Conservation (phyloP, 768 basidiomycete genomes). For the Pleurotus giganteus region DNA sequence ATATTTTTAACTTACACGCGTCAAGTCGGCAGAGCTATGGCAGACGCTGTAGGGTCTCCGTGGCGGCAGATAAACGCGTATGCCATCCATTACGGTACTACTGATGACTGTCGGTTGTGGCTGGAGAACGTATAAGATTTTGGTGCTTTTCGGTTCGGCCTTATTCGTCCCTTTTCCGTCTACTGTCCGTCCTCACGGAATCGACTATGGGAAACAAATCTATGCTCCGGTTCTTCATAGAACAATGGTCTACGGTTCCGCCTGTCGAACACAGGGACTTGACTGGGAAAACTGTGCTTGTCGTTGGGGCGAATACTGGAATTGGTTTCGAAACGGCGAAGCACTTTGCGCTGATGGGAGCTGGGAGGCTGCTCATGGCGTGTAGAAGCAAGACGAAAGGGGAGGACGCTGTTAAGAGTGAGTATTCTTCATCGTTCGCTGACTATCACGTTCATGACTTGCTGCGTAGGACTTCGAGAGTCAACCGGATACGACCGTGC, state of each 20-base stretch:
- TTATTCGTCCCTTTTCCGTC: too few species aligned
- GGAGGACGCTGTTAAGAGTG: constrained; percentile 32
- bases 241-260: not conserved
- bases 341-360: constrained; percentile 43
- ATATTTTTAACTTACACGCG: too few species aligned
- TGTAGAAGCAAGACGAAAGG: constrained; percentile 35
- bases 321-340: constrained; percentile 46
- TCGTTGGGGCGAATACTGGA: constrained; percentile 42
- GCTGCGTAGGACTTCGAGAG: constrained; percentile 15
- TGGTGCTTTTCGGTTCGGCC: too few species aligned
- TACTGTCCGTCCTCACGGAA: too few species aligned
- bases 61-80: too few species aligned
- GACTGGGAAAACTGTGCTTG: not conserved
- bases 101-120: too few species aligned
- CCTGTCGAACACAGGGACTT: not conserved
- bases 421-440: constrained; percentile 11
- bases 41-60: too few species aligned
- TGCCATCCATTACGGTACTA: too few species aligned
- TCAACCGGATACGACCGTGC: constrained; percentile 31
- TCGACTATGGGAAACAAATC: constrained; percentile 1
- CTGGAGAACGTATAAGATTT: too few species aligned
- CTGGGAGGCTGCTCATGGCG: constrained; percentile 35
- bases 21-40: too few species aligned
- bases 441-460: constrained; percentile 8
- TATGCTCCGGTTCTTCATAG: not conserved